Conservation (phyloP, 352 stramenopile genomes). For the Globisporangium paroecandrum region DNA sequence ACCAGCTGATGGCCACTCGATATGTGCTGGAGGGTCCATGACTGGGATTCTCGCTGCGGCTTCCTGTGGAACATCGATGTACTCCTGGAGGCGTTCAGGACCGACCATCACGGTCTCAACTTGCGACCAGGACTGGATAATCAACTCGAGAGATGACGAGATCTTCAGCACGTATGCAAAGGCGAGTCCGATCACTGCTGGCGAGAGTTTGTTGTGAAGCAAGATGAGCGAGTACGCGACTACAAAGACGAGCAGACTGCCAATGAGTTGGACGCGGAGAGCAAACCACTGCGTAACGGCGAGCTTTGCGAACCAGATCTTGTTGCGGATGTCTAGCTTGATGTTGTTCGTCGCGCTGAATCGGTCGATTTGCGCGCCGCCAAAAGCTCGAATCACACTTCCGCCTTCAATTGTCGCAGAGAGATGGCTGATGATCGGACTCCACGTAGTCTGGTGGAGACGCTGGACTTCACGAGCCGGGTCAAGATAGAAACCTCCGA, state of each 20-base stretch:
- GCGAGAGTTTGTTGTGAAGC: constrained; percentile 22
- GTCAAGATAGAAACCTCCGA: constrained; percentile 43
- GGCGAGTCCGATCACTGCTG: constrained; percentile 74
- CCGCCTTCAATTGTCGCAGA: constrained; percentile 53
- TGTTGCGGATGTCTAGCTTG: constrained; percentile 41
- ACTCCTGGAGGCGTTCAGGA: constrained; percentile 78
- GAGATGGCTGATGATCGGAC: constrained; percentile 48
- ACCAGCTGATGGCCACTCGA: constrained; percentile 79
- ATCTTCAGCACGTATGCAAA: constrained; percentile 81
- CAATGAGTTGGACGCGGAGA: constrained; percentile 64
- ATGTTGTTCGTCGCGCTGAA: constrained; percentile 34
- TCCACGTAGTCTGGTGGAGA: constrained; percentile 41
- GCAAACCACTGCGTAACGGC: constrained; percentile 48
- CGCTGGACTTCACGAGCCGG: constrained; percentile 52
- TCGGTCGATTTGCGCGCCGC: constrained; percentile 28
- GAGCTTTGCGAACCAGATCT: constrained; percentile 35
- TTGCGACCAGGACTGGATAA: constrained; percentile 47
- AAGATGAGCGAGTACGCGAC: constrained; percentile 40
- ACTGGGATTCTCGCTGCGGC: constrained; percentile 8
- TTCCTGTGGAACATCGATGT: constrained; percentile 44
- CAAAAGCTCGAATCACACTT: constrained; percentile 55
- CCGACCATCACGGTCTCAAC: constrained; percentile 69
- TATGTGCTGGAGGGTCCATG: constrained; percentile 28
- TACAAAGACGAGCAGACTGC: constrained; percentile 86
- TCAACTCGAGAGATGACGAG: constrained; percentile 66